phyloP scores from a whole-genome alignment of 2,329 filamentous ascomycete species.

The Coniosporium tulheliwenetii region DNA sequence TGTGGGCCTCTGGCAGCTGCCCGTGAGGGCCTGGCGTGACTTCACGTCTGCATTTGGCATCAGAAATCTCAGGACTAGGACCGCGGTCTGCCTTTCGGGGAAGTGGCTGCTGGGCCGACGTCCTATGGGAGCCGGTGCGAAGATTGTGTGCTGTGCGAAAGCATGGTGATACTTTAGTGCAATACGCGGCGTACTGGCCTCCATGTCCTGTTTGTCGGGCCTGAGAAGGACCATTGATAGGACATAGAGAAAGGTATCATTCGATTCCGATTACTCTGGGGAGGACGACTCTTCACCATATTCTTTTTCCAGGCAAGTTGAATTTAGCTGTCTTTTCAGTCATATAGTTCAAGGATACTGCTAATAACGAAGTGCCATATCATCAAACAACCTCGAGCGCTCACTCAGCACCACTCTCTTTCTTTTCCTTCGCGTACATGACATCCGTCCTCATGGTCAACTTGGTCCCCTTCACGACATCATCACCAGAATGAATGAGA shows the following conservation, averaged over 20 bases:
- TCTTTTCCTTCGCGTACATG: conserved; percentile 28
- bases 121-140: conserved; percentile 88
- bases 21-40: conserved; percentile 77
- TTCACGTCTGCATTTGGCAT: conserved; percentile 74
- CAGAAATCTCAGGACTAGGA: conserved; percentile 58
- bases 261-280: conserved; percentile 90
- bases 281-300: conserved; percentile 55
- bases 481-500: conserved; percentile 38
- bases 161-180: conserved; percentile 68
- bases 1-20: conserved; percentile 39
- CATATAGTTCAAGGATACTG: conserved; percentile 19
- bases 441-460: conserved; percentile 41
- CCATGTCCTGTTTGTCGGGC: conserved; percentile 16
- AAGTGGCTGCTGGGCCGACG: conserved; percentile 19
- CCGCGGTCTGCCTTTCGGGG: background rate
- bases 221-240: conserved; percentile 10
- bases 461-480: conserved; percentile 37
- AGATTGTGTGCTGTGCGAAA: conserved; percentile 53
- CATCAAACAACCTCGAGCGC: background rate
- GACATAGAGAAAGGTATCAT: conserved; percentile 43
- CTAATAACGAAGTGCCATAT: conserved; percentile 14
- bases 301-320: conserved; percentile 34
- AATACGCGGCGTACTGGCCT: conserved; percentile 69
- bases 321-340: conserved; percentile 2
- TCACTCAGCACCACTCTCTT: conserved; percentile 2